Percentiles rank a stretch among this genome's conserved stretches.
Conservation (phyloP, 768 basidiomycete species). For the Termitomyces sp. region DNA sequence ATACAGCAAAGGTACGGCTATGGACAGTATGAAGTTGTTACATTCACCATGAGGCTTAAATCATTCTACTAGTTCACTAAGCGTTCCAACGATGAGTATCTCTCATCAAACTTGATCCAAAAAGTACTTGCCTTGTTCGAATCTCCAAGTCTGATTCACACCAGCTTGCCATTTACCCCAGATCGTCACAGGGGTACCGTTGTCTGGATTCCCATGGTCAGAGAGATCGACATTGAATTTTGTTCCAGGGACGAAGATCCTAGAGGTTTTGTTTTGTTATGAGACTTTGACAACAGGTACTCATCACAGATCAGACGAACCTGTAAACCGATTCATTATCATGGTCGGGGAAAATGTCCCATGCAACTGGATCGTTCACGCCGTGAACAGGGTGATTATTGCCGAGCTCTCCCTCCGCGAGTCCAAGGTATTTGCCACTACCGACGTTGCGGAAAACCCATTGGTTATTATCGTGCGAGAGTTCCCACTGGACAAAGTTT, state of each 20-base stretch:
- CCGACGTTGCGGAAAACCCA: constrained; percentile 18
- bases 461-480: constrained; percentile 8
- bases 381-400: constrained; percentile 11
- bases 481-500: constrained; percentile 14
- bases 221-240: constrained; percentile 33
- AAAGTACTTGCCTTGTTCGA: constrained; percentile 12
- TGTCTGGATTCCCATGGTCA: constrained; percentile 34
- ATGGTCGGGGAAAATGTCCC: constrained; percentile 20
- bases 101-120: neutral
- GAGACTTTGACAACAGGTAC: neutral
- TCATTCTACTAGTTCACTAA: neutral
- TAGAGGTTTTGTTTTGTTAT: constrained; percentile 16
- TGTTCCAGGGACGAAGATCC: constrained; percentile 29
- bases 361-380: constrained; percentile 9
- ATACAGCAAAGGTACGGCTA: neutral
- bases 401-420: neutral
- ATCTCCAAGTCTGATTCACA: constrained; percentile 39
- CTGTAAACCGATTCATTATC: constrained; percentile 12
- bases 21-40: neutral
- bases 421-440: constrained; percentile 15
- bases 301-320: constrained; percentile 4
- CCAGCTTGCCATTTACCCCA: constrained; percentile 35
- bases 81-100: neutral
- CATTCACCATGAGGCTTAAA: neutral
- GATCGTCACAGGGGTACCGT: constrained; percentile 34